Evolutionary conservation across 345 rosid species (phyloP).

Genomic region (Sisymbrium irio): DNA sequence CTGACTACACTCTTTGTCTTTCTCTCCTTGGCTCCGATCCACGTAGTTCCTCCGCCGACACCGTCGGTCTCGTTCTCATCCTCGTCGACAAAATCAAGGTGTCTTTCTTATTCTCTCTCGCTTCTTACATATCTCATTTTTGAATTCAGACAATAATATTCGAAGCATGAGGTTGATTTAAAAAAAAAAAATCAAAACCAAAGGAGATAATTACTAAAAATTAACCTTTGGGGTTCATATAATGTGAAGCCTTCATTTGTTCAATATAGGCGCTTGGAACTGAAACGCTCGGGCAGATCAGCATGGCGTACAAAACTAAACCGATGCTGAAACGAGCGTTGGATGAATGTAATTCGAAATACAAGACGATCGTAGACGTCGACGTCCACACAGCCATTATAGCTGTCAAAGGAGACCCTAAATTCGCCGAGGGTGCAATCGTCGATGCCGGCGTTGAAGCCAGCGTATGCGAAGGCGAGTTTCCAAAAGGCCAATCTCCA

Average conservation of each 20-base stretch:
- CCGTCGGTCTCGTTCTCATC: constrained; percentile 33
- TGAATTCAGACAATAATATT: background rate
- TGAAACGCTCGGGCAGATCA: constrained; percentile 23
- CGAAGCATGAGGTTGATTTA: background rate
- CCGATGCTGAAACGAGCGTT: constrained; percentile 31
- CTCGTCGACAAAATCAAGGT: constrained; percentile 31
- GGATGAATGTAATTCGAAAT: constrained; percentile 31
- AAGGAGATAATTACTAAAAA: background rate
- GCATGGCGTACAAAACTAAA: constrained; percentile 15
- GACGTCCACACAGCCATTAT: constrained; percentile 29
- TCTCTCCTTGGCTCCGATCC: constrained; percentile 38
- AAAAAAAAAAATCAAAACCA: background rate
- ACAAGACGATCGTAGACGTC: constrained; percentile 39
- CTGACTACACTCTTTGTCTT: constrained; percentile 30
- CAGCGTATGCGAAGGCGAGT: constrained; percentile 21
- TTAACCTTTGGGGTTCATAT: background rate
- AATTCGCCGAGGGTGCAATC: constrained; percentile 29
- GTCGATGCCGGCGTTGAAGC: constrained; percentile 36
- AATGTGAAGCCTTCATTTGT: background rate
- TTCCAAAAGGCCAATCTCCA: constrained; percentile 26
- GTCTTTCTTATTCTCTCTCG: background rate
- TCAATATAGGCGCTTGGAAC: background rate
- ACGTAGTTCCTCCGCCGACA: constrained; percentile 35
- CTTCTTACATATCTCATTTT: background rate
- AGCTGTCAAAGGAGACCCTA: constrained; percentile 38